Percentiles rank a stretch among this genome's conserved stretches.
These are phyloP conservation scores for Melaleuca alternifolia DNA, from an alignment of 345 rosid species.

Conservation along the genomic window DNA sequence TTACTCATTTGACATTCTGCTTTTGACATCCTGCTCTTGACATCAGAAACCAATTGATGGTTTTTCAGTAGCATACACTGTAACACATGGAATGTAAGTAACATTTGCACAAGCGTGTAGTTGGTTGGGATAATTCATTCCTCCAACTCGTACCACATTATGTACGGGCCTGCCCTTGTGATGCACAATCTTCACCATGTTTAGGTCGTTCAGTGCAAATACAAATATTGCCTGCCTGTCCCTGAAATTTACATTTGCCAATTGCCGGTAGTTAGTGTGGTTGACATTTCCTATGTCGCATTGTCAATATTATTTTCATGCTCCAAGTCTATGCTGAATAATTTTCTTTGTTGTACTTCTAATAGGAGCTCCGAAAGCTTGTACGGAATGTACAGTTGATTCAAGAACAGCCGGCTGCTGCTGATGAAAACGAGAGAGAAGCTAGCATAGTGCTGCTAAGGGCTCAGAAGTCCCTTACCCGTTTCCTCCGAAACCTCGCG, in stretches of 20 bases:
- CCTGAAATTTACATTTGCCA: not conserved
- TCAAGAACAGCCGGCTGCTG: constrained; percentile 18
- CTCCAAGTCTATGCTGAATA: not conserved
- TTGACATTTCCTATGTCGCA: not conserved
- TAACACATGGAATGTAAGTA: not conserved
- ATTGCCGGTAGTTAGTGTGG: not conserved
- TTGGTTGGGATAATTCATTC: not conserved
- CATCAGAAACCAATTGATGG: not conserved
- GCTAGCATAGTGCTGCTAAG: constrained; percentile 15
- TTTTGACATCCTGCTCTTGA: not conserved
- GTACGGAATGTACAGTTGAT: constrained; percentile 50
- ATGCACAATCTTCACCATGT: not conserved
- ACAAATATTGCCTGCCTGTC: not conserved
- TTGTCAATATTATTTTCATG: not conserved
- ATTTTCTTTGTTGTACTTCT: not conserved
- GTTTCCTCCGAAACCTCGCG: constrained; percentile 43
- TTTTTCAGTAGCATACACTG: not conserved
- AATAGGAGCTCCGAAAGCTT: constrained; percentile 67
- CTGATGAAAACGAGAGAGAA: constrained; percentile 24
- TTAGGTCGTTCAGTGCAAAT: not conserved
- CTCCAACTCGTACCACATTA: not conserved
- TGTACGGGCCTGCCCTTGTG: not conserved
- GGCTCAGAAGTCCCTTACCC: constrained; percentile 46
- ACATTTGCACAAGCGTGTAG: not conserved
- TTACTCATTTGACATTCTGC: not conserved